Evolutionary conservation across 148 eudicot species (phyloP), one percentile per base, ranked within the genome.

Genomic region (Camellia granthamiana): DNA sequence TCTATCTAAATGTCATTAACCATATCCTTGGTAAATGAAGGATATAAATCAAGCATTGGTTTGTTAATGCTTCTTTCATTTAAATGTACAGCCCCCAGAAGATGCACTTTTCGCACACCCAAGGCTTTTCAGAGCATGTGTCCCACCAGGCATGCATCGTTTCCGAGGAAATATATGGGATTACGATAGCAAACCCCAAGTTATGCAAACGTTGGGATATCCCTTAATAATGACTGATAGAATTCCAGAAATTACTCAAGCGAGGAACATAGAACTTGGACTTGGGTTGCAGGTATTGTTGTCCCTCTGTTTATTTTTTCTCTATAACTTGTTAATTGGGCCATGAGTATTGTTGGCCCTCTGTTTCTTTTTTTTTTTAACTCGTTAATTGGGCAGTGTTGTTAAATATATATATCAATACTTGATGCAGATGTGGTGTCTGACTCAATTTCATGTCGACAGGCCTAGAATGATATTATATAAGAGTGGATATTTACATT

Each of bases 91-190:
- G 99, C 98, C 99, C 76, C 99, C 99, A 12, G 97, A 96, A 84
- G 99, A 96, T 87, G 98, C 99, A 79, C 95, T 96, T 52, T 96
- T 96, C 81, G 95, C 95, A 70, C 97, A 96, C 77, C 98, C 99
- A 47, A 90, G 99, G 90, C 91, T 96, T 72, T 96, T 92, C 73
- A 90, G 99, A 83, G 98, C 99, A 41, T 96, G 99, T 81, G 99
- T 96, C 7, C 98, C 99, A 75, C 99, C 99, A 43, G 99, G 98
- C 59, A 96, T 96, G 97, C 99, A 96, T 82, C 85, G 97, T 10
- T 96, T 96, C 81, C 86, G 99, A 83, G 98, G 97, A 67, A 96
- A 93, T 84, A 90, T 96, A 83, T 96, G 99, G 99, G 99, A 96
- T 91, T 96, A 88, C 74, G 97, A 93, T 78, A 77, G 97, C 83